Percentiles rank a stretch among this genome's conserved stretches.
Conservation (phyloP, 768 basidiomycete species). For the Rhodosporidiobolus sp. region DNA sequence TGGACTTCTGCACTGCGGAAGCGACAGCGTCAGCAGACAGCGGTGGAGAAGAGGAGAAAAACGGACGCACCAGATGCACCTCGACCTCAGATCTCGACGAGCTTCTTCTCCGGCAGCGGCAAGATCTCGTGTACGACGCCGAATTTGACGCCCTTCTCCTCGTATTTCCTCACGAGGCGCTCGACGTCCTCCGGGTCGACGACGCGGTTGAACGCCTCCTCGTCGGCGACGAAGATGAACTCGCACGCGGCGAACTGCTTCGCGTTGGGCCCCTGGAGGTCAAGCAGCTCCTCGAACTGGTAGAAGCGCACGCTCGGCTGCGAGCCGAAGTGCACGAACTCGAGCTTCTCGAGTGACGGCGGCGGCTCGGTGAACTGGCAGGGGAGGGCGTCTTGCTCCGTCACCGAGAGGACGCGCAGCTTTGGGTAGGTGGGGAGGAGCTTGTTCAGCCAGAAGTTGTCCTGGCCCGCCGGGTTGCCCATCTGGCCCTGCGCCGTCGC, state of each 20-base stretch:
- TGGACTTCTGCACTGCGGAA: too few species aligned
- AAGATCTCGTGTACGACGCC: not conserved
- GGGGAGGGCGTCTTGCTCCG: not conserved
- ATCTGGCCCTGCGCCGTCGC: not conserved
- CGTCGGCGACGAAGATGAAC: constrained; percentile 5
- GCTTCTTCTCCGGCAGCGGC: not conserved
- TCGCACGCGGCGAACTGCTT: not conserved
- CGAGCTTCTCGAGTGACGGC: not conserved
- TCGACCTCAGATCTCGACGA: not conserved
- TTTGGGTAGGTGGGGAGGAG: not conserved
- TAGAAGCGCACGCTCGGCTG: not conserved
- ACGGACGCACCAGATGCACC: not conserved
- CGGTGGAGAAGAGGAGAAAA: not conserved
- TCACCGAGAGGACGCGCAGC: not conserved
- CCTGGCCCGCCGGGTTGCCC: not conserved
- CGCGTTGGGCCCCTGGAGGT: too few species aligned
- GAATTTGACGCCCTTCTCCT: not conserved
- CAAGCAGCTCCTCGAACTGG: not conserved
- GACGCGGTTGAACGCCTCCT: not conserved
- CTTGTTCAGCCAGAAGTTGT: constrained; percentile 1
- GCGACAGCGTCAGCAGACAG: too few species aligned
- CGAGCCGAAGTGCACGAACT: not conserved
- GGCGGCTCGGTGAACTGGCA: not conserved
- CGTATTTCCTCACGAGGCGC: not conserved
- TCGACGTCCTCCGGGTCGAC: not conserved